phyloP scores from a whole-genome alignment of 1,139 yeast genomes.

The Candida labiduridarum region DNA sequence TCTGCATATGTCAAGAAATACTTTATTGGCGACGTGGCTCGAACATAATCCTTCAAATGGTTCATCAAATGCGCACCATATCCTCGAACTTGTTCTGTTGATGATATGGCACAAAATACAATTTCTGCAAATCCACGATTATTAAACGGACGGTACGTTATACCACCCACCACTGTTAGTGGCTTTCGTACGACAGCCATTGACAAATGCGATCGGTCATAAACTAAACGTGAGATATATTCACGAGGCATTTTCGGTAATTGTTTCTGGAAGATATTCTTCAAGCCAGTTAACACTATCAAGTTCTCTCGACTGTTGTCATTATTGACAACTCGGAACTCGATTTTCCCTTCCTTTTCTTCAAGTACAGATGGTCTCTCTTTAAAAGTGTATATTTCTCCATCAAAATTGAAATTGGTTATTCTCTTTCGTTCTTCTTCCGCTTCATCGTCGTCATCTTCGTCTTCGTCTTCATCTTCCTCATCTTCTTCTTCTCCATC shows the following conservation, averaged over 20 bases:
- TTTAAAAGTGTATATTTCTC: constrained; percentile 79
- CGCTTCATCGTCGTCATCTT: constrained; percentile 48
- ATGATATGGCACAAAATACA: constrained; percentile 96
- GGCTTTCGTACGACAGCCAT: constrained; percentile 96
- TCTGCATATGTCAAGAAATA: constrained; percentile 96
- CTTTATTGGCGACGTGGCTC: constrained; percentile 83
- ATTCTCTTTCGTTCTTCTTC: constrained; percentile 58
- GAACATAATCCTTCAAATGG: constrained; percentile 92
- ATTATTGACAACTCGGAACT: constrained; percentile 93
- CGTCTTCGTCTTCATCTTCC: constrained; percentile 37
- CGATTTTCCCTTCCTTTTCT: constrained; percentile 88
- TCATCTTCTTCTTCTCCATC: constrained; percentile 16
- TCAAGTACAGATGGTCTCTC: constrained; percentile 94
- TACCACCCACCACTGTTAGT: constrained; percentile 95
- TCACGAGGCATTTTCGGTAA: constrained; percentile 98
- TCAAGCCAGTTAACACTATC: constrained; percentile 91
- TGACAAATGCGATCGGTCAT: constrained; percentile 90
- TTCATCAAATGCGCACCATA: constrained; percentile 99
- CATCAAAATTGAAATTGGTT: constrained; percentile 59
- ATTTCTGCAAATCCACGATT: constrained; percentile 93
- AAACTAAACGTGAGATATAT: constrained; percentile 90
- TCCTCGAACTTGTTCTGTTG: constrained; percentile 97
- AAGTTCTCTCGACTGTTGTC: constrained; percentile 85
- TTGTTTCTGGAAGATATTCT: constrained; percentile 95
- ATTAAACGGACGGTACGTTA: constrained; percentile 92